Percentiles rank a stretch among this genome's conserved stretches.
phyloP scores from a whole-genome alignment of 805 yeast genomes.

The Wickerhamia fluorescens region DNA sequence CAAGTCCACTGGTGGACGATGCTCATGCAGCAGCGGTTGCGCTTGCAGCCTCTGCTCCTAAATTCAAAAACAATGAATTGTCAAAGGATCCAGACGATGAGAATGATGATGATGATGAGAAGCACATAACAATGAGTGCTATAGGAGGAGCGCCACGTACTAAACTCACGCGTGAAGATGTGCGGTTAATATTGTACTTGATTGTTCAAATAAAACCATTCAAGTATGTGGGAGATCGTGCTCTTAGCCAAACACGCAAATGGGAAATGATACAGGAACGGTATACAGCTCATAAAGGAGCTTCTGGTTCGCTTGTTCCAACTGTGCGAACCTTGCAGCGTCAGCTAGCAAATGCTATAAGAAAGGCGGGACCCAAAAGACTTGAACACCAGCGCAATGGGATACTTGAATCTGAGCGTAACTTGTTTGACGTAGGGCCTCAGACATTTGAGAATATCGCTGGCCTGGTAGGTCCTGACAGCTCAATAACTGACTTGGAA shows the following conservation, averaged over 20 bases:
- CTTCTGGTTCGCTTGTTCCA: constrained; percentile 12
- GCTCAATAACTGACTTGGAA: constrained; percentile 22
- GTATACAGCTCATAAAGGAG: constrained; percentile 13
- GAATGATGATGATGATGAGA: too few species aligned
- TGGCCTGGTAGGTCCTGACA: constrained; percentile 12
- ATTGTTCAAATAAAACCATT: constrained; percentile 27
- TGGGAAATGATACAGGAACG: constrained; percentile 27
- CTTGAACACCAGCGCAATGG: constrained; percentile 6
- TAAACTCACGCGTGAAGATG: constrained; percentile 21
- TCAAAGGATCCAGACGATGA: too few species aligned
- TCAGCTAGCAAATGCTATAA: constrained; percentile 26
- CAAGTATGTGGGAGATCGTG: constrained; percentile 30
- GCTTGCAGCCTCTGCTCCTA: too few species aligned
- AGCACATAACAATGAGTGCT: too few species aligned
- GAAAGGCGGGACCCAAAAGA: constrained; percentile 14
- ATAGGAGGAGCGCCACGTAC: too few species aligned
- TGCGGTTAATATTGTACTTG: constrained; percentile 22
- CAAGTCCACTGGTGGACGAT: too few species aligned
- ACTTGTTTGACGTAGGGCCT: constrained; percentile 1
- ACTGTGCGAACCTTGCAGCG: constrained; percentile 33
- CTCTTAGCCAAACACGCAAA: constrained; percentile 25
- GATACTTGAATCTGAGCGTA: too few species aligned
- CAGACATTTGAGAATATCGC: constrained; percentile 9
- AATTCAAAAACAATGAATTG: too few species aligned
- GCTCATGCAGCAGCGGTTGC: too few species aligned